Evolutionary conservation across 225 moss, liverwort and hornwort genomes (phyloP).

Genomic region (Bryum argenteum): DNA sequence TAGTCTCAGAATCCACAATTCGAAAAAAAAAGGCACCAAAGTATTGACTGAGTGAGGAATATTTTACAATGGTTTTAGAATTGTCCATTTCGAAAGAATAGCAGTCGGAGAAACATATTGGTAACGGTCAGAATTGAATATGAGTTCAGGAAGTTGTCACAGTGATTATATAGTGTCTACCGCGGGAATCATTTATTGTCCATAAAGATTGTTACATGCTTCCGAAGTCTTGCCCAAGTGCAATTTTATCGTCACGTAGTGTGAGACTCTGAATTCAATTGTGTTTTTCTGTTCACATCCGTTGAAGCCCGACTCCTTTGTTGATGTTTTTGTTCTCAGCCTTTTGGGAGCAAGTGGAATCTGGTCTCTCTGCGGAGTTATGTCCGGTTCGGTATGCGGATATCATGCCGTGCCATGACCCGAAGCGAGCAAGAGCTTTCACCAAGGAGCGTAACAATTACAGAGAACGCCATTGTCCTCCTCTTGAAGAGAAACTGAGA

Average conservation of each 20-base stretch:
- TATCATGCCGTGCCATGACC: conserved; percentile 63
- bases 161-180: too few species aligned
- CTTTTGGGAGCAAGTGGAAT: conserved; percentile 60
- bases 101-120: not conserved
- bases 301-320: not conserved
- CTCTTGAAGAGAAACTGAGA: conserved; percentile 41
- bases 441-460: conserved; percentile 45
- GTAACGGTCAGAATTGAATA: not conserved
- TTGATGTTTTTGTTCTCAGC: conserved; percentile 28
- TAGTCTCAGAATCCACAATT: too few species aligned
- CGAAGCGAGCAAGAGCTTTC: conserved; percentile 53
- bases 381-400: conserved; percentile 47
- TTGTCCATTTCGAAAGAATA: too few species aligned
- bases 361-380: conserved; percentile 48
- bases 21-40: too few species aligned
- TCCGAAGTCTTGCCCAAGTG: too few species aligned
- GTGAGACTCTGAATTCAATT: not conserved
- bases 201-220: too few species aligned
- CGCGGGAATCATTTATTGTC: too few species aligned
- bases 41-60: too few species aligned
- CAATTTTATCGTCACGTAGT: not conserved
- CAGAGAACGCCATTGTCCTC: conserved; percentile 57
- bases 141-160: not conserved
- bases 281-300: not conserved
- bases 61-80: not conserved